phyloP scores from a whole-genome alignment of 257 asterid species.

The Gentiana dahurica region DNA sequence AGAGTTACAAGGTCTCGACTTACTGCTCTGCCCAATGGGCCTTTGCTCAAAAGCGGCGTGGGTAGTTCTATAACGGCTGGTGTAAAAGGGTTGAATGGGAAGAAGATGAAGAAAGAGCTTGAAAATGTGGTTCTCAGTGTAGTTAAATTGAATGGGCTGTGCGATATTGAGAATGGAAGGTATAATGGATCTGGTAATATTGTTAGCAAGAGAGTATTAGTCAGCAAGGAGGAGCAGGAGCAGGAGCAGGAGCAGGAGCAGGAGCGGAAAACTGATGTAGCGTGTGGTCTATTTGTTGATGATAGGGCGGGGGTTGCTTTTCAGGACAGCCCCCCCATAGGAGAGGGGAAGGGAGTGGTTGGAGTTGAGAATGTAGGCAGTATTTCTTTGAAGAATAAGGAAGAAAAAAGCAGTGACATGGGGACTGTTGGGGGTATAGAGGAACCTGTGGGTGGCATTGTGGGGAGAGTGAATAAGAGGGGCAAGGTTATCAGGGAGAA shows the following conservation, averaged over 20 bases:
- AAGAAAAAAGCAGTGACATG: constrained; percentile 10
- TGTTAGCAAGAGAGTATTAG: constrained; percentile 2
- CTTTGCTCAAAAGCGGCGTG: constrained; percentile 15
- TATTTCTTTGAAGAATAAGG: constrained; percentile 2
- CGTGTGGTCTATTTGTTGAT: constrained; percentile 19
- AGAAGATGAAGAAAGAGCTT: constrained; percentile 27
- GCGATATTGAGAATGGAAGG: constrained; percentile 13
- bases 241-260: too few relatives aligned
- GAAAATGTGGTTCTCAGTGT: constrained; percentile 3
- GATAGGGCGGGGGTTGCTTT: constrained; percentile 10
- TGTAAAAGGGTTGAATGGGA: constrained; percentile 17
- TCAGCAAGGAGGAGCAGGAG: constrained; percentile 22
- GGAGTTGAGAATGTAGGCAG: background rate
- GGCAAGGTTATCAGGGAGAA: background rate
- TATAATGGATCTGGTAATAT: constrained; percentile 7
- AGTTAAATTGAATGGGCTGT: constrained; percentile 20
- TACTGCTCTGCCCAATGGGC: constrained; percentile 7
- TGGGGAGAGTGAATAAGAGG: constrained; percentile 2
- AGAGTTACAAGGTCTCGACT: constrained; percentile 72
- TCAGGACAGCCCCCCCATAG: background rate
- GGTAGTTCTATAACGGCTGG: constrained; percentile 10
- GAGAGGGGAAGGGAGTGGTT: background rate
- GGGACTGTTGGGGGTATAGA: constrained; percentile 11
- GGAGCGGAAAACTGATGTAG: constrained; percentile 20
- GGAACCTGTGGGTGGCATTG: constrained; percentile 8